phyloP scores from a whole-genome alignment of 306 rosid species.

The Delonix regia region DNA sequence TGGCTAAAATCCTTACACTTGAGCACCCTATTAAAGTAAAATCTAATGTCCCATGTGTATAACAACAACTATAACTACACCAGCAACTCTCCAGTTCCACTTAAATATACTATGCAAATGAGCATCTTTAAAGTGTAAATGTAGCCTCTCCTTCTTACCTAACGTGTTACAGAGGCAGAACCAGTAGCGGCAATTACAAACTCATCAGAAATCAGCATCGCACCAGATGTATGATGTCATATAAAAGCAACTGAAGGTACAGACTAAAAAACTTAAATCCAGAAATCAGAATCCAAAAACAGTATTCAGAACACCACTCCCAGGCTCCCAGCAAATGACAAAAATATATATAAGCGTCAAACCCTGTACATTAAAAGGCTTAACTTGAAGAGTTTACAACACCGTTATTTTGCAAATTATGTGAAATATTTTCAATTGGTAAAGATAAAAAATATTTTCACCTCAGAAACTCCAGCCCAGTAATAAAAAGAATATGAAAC shows the following conservation, averaged over 20 bases:
- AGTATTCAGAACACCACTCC: not conserved
- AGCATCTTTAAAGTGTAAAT: not conserved
- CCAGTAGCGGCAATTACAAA: constrained; percentile 22
- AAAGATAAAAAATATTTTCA: not conserved
- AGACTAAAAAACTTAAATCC: not conserved
- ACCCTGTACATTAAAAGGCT: not conserved
- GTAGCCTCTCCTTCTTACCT: constrained; percentile 62
- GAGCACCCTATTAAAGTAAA: not conserved
- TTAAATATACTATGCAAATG: not conserved
- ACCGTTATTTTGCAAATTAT: not conserved
- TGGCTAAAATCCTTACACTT: not conserved
- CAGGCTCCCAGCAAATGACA: not conserved
- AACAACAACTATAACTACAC: not conserved
- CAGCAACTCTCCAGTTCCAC: not conserved
- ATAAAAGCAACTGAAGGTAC: not conserved
- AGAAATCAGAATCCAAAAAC: not conserved
- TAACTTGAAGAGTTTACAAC: not conserved
- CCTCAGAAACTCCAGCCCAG: not conserved
- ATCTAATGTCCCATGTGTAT: not conserved
- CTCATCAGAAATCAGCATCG: constrained; percentile 33
- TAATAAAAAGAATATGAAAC: not conserved
- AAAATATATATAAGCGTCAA: not conserved
- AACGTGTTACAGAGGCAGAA: constrained; percentile 40
- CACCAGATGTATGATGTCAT: constrained; percentile 7
- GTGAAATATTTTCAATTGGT: not conserved